Conservation (phyloP, 2,329 filamentous ascomycete genomes). For the Diaporthe sp. region DNA sequence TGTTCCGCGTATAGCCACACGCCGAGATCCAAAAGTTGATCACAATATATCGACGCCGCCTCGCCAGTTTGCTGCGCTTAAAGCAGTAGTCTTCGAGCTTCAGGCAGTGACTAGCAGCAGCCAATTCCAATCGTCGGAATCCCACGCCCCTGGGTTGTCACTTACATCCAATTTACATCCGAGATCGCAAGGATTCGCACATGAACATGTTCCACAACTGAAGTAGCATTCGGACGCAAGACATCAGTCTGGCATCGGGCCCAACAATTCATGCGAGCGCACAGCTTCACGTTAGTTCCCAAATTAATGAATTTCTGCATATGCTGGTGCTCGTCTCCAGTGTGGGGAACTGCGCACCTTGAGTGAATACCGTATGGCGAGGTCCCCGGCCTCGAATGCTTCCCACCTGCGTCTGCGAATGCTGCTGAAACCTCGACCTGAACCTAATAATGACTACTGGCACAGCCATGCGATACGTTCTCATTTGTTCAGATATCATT, state of each 20-base stretch:
- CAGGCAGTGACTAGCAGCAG: too few species aligned
- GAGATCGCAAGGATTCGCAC: not conserved
- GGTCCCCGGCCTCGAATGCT: not conserved
- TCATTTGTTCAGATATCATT: not conserved
- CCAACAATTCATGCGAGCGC: not conserved
- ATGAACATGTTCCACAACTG: not conserved
- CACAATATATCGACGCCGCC: not conserved
- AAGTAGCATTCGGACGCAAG: not conserved
- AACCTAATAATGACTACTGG: not conserved
- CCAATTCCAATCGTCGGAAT: not conserved
- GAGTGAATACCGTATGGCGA: not conserved
- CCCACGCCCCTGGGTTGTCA: too few species aligned
- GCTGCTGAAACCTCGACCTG: conserved; percentile 2
- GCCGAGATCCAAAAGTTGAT: too few species aligned
- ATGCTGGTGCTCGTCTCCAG: not conserved
- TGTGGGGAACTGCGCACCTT: not conserved
- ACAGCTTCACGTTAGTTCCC: not conserved
- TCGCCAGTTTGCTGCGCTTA: too few species aligned
- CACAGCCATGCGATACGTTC: not conserved
- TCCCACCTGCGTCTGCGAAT: not conserved
- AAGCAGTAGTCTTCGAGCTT: not conserved
- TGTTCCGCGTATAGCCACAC: too few species aligned
- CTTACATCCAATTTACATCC: not conserved
- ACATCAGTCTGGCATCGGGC: not conserved
- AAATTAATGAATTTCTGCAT: not conserved